Percentiles rank a stretch among this genome's conserved stretches.
Evolutionary conservation across 1,284 basidiomycete species (phyloP).

Genomic region (Apiotrichum gamsii): DNA sequence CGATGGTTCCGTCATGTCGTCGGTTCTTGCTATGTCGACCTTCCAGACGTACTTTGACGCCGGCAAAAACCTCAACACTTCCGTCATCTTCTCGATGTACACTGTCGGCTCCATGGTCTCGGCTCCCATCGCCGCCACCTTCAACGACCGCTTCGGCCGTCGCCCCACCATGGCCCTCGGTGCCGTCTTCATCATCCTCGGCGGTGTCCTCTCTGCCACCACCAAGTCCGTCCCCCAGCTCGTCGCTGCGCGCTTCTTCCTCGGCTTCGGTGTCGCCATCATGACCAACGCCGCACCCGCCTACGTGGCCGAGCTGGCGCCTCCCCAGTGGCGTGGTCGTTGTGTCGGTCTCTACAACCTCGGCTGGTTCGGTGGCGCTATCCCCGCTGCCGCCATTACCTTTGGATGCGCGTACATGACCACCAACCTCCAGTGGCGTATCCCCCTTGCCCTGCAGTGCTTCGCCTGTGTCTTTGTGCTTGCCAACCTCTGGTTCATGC

Average conservation of each 20-base stretch:
- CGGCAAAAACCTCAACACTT: neutral
- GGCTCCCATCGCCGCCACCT: neutral
- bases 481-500: constrained; percentile 15
- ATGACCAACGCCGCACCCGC: constrained; percentile 54
- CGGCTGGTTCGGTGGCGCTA: constrained; percentile 33
- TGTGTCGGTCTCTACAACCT: constrained; percentile 50
- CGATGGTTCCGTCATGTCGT: neutral
- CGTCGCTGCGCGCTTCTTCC: constrained; percentile 49
- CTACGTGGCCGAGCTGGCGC: constrained; percentile 54
- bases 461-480: constrained; percentile 39
- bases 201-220: constrained; percentile 33
- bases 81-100: neutral
- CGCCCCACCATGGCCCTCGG: constrained; percentile 51
- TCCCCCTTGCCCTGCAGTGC: constrained; percentile 48
- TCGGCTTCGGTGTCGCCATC: constrained; percentile 48
- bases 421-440: constrained; percentile 36
- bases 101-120: neutral
- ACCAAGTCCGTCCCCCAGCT: constrained; percentile 24
- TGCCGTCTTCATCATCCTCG: constrained; percentile 44
- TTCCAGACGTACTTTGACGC: neutral
- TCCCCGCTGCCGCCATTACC: constrained; percentile 12
- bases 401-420: constrained; percentile 32
- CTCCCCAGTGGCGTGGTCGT: constrained; percentile 59
- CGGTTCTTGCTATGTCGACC: constrained; percentile 1
- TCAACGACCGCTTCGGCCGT: constrained; percentile 51